phyloP scores from a whole-genome alignment of 257 asterid species.

The Galeopsis tetrahit region DNA sequence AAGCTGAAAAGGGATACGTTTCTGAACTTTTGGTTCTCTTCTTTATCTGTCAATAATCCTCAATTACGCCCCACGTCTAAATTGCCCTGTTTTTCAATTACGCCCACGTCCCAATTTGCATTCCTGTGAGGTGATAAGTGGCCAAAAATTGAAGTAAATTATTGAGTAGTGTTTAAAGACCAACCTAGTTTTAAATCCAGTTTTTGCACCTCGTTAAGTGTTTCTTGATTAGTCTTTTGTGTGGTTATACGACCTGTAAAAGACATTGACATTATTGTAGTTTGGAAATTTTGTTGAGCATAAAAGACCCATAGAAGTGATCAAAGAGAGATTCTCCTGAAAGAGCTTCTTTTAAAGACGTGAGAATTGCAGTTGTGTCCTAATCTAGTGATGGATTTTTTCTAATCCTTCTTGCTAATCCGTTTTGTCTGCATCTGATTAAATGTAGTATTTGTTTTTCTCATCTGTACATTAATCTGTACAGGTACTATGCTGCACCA shows the following conservation, averaged over 20 bases:
- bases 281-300: background rate
- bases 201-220: background rate
- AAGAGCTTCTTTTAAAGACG: slow-evolving; percentile 8
- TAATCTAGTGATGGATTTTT: background rate
- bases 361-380: background rate
- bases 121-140: background rate
- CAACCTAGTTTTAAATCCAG: slow-evolving; percentile 5
- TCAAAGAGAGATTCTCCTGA: slow-evolving; percentile 6
- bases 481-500: slow-evolving; percentile 76
- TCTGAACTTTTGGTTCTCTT: background rate
- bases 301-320: background rate
- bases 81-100: background rate
- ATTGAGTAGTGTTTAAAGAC: background rate
- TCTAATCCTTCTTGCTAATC: background rate
- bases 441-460: background rate
- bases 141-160: slow-evolving; percentile 13
- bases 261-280: background rate
- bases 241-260: background rate
- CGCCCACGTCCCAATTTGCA: background rate
- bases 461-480: slow-evolving; percentile 29
- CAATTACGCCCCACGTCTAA: background rate
- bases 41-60: background rate
- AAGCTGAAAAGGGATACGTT: slow-evolving; percentile 8
- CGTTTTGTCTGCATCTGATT: slow-evolving; percentile 12
- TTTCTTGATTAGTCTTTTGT: slow-evolving; percentile 16